Percentiles rank a stretch among this genome's conserved stretches.
These are phyloP conservation scores for Penicillium verhagenii DNA, from an alignment of 495 filamentous ascomycete species.

Conservation along the genomic window DNA sequence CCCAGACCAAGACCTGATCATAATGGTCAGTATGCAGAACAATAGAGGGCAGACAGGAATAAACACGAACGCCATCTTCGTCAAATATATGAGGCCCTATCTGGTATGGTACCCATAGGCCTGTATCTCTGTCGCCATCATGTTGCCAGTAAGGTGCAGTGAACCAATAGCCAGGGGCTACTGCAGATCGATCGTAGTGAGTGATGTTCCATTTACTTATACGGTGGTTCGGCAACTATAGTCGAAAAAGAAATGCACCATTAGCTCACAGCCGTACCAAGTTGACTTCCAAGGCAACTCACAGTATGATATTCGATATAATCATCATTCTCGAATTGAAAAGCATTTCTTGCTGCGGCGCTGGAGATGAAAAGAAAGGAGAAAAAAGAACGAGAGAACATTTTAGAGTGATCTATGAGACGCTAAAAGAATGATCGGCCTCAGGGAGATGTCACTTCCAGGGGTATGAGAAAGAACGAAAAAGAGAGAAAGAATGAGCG, in stretches of 20 bases:
- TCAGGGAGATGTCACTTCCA: too few species aligned
- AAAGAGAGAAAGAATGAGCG: too few species aligned
- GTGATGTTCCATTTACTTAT: constrained; percentile 12
- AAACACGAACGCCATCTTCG: constrained; percentile 8
- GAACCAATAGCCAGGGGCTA: constrained; percentile 9
- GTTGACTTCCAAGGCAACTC: too few species aligned
- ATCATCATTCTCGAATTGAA: too few species aligned
- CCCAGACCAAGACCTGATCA: constrained; percentile 3
- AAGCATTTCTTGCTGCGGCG: too few species aligned
- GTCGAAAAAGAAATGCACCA: not conserved
- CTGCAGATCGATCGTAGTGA: not conserved
- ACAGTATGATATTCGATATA: too few species aligned
- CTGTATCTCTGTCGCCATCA: constrained; percentile 2
- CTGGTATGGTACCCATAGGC: constrained; percentile 10
- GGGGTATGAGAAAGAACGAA: too few species aligned
- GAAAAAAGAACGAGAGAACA: too few species aligned
- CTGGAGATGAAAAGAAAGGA: too few species aligned
- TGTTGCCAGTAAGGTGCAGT: constrained; percentile 7
- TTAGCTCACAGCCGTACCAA: too few species aligned
- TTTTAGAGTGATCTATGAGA: too few species aligned
- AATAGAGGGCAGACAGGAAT: not conserved
- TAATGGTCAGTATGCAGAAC: not conserved
- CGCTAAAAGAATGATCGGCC: too few species aligned
- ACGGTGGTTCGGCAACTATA: constrained; percentile 5
- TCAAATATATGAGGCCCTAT: constrained; percentile 12